These are phyloP conservation scores for Globisporangium acanthophoron DNA, from an alignment of 352 stramenopile genomes.

Conservation along the genomic window DNA sequence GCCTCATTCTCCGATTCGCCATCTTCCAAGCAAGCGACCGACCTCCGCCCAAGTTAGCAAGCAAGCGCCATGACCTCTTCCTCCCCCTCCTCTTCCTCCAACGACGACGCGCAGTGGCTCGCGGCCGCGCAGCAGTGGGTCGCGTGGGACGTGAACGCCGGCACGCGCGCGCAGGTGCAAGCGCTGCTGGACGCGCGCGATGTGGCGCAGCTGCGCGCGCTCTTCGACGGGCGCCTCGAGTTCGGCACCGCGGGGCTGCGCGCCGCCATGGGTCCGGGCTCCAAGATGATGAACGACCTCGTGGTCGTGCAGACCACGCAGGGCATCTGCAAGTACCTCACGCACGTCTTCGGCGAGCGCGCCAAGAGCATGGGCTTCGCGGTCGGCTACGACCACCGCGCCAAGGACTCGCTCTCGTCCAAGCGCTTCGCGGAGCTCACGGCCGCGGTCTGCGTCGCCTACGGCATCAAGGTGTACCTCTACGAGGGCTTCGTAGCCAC, in stretches of 20 bases:
- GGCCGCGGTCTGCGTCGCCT: constrained; percentile 71
- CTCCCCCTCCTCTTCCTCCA: too few species aligned
- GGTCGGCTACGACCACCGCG: constrained; percentile 90
- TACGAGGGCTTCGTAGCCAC: constrained; percentile 93
- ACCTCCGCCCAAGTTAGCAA: not conserved
- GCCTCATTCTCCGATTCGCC: not conserved
- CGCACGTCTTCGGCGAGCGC: constrained; percentile 61
- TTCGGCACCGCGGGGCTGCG: constrained; percentile 92
- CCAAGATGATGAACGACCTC: constrained; percentile 90
- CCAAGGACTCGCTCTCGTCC: constrained; percentile 72
- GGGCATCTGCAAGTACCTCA: constrained; percentile 86
- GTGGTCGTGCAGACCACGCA: constrained; percentile 91
- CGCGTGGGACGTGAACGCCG: constrained; percentile 81
- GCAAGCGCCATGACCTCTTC: constrained; percentile 1
- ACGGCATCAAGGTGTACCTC: constrained; percentile 88
- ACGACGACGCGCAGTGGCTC: constrained; percentile 41
- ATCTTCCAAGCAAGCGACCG: not conserved
- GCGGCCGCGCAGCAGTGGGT: constrained; percentile 67
- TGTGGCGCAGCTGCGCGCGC: constrained; percentile 36
- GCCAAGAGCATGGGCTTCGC: constrained; percentile 78
- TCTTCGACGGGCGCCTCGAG: constrained; percentile 81
- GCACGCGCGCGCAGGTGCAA: constrained; percentile 64
- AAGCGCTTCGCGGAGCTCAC: constrained; percentile 85
- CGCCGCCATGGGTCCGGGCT: constrained; percentile 85
- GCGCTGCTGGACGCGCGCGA: constrained; percentile 55